Base-by-base conservation (phyloP, 306 rosid species). In the Glycine soja region DNA sequence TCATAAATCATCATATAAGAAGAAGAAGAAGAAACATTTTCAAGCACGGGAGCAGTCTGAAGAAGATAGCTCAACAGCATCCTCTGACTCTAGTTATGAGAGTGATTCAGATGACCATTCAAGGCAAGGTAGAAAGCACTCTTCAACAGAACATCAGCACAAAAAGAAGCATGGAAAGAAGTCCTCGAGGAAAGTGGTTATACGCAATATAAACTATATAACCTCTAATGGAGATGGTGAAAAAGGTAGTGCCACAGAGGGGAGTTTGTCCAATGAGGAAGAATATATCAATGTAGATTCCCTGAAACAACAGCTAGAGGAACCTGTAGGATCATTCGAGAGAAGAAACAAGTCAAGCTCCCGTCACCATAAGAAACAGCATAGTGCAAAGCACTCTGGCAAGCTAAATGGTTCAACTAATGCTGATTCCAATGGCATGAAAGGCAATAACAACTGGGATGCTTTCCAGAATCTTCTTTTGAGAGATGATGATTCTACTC, bases 191-290 rank as follows among this genome's bases (percentile, higher is more conserved):
- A 92, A 88, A 82, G 99, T 96, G 51, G 97, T 93, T 59, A 96
- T 96, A 65, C 99, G 98, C 50, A 96, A 96, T 85, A 96, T 96
- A 72, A 96, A 96, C 79, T 96, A 96, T 85, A 96, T 96, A 79
- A 92, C 96, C 74, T 91, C 99, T 40, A 93, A 89, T 54, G 87
- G 89, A 82, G 94, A 95, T 75, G 97, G 91, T 61, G 97, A 88
- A 70, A 87, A 80, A 74, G 92, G 89, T 71, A 88, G 89, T 79
- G 18, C 6, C 81, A 88, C 98, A 3, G 97, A 95, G 43, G 97
- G 76, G 57, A 87, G 82, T 84, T 82, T 89, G 66, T 92, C 97
- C 4, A 83, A 89, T 8, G 94, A 93, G 77, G 91, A 85, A 86
- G 97, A 80, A 15, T 85, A 71, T 66, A 64, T 90, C 77, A 88